Base-by-base conservation (phyloP, 371 early-diverging fungal species). In the Zopfochytrium polystomum region DNA sequence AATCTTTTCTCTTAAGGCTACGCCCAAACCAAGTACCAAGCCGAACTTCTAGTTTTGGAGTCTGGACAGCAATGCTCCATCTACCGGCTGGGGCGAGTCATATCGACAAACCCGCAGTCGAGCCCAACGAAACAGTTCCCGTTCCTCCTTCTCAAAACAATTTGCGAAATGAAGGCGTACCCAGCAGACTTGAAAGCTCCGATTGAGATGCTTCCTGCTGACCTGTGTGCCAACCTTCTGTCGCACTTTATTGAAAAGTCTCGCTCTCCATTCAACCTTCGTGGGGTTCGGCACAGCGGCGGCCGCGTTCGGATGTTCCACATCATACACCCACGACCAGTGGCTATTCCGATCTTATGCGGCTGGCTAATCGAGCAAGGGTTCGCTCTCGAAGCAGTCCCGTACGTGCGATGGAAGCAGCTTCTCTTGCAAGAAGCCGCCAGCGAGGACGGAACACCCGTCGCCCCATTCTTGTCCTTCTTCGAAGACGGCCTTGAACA, bases 21-120 rank as follows among this genome's bases (percentile, higher is more conserved):
- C 20, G 29, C 52, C 18, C 52, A 51, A 29, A 25, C 52, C 4
- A 51, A 51, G 20, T 51, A 27, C 29, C 25, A 25, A 13, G 23
- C 52, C 20, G 52, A 51, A 30, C 15, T 29, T 7, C 52, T 51
- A 26, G 52, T 51, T 29, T 29, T 51, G 15, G 11, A 51, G 13
- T 5, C 30, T 15, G 20, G 29, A 3, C 52, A 29, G 25, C 52
- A 22, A 51, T 23, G 29, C 11, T 51, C 29, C 11, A 51, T 51
- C 31, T 51, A 51, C 31, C 52, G 52, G 7, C 30, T 51, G 4
- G 52, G 52, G 18, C 20, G 52, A 23, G 30, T 51, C 3, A 51
- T 38, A 11, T 38, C 38, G 38, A 7, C 18, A 18, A 18, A 38
- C 11, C 38, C 11, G 38, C 11, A 7, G 6, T 7, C 52, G 9